Evolutionary conservation across 2,329 filamentous ascomycete genomes (phyloP).

Genomic region (Scedosporium dehoogii): DNA sequence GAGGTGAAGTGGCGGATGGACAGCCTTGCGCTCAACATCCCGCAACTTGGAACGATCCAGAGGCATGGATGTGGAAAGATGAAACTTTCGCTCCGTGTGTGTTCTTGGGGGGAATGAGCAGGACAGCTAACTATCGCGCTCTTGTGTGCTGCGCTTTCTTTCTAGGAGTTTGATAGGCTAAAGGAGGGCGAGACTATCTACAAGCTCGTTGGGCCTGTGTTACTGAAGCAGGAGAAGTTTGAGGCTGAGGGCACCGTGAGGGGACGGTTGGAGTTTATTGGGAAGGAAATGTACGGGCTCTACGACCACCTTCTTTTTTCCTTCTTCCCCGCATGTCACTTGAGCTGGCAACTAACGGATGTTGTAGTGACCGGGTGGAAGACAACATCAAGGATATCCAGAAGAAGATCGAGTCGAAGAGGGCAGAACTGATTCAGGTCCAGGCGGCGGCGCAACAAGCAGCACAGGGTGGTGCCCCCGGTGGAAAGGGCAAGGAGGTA

Average conservation of each 20-base stretch:
- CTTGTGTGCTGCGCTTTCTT: neutral
- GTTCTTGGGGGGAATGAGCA: neutral
- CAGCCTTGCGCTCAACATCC: too few species aligned
- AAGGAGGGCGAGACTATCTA: constrained; percentile 82
- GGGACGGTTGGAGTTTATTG: constrained; percentile 82
- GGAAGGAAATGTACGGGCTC: constrained; percentile 72
- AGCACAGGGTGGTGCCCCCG: constrained; percentile 12
- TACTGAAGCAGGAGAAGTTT: constrained; percentile 86
- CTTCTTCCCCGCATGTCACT: constrained; percentile 2
- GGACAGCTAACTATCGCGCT: neutral
- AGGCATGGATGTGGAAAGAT: neutral
- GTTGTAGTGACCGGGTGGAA: constrained; percentile 27
- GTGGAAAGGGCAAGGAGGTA: constrained; percentile 17
- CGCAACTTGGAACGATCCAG: neutral
- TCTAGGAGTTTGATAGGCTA: constrained; percentile 72
- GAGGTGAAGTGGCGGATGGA: constrained; percentile 8
- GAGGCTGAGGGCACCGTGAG: constrained; percentile 90
- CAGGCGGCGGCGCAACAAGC: constrained; percentile 39
- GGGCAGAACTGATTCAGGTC: constrained; percentile 47
- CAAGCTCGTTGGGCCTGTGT: constrained; percentile 86
- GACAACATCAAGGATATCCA: constrained; percentile 44
- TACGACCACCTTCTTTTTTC: neutral
- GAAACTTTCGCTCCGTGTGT: neutral
- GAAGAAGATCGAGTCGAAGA: constrained; percentile 48
- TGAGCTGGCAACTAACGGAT: constrained; percentile 10